phyloP scores from a whole-genome alignment of 2,329 filamentous ascomycete species.

The Fusarium sp. region DNA sequence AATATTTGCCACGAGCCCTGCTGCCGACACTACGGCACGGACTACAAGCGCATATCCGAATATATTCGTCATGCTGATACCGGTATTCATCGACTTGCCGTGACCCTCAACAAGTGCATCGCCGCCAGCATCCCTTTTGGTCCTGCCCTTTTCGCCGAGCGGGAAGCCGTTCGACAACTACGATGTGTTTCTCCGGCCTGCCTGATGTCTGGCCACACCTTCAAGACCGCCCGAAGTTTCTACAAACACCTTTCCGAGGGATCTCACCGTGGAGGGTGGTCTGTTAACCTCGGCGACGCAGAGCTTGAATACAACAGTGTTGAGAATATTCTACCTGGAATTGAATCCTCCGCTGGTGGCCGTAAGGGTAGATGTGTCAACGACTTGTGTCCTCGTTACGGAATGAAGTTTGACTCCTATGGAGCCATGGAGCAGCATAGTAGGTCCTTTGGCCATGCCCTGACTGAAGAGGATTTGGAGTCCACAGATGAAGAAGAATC shows the following conservation, averaged over 20 bases:
- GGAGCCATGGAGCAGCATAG: conserved; percentile 15
- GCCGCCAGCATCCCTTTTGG: neutral
- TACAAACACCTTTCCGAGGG: conserved; percentile 26
- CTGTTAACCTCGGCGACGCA: neutral
- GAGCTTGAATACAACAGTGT: neutral
- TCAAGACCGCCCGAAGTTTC: conserved; percentile 14
- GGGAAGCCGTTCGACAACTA: conserved; percentile 33
- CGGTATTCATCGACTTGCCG: conserved; percentile 25
- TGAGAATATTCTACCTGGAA: conserved; percentile 3
- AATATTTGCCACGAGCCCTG: conserved; percentile 36
- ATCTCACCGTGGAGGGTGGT: conserved; percentile 16
- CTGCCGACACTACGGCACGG: conserved; percentile 24
- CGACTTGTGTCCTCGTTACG: conserved; percentile 12
- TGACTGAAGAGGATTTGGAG: neutral
- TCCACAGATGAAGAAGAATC: neutral
- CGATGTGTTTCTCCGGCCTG: conserved; percentile 38
- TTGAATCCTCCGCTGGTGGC: neutral
- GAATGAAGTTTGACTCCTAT: conserved; percentile 1
- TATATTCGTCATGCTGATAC: conserved; percentile 30
- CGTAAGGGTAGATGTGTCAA: conserved; percentile 23
- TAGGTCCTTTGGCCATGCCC: conserved; percentile 10
- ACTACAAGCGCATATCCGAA: conserved; percentile 40
- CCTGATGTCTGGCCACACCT: neutral
- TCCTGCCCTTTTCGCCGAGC: conserved; percentile 21
- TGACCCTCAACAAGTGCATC: conserved; percentile 19